A percentile compares a stretch with the other conserved stretches of the same genome.
Evolutionary conservation across 2,329 filamentous ascomycete genomes (phyloP).

Genomic region (Ceratocystis colombiana): DNA sequence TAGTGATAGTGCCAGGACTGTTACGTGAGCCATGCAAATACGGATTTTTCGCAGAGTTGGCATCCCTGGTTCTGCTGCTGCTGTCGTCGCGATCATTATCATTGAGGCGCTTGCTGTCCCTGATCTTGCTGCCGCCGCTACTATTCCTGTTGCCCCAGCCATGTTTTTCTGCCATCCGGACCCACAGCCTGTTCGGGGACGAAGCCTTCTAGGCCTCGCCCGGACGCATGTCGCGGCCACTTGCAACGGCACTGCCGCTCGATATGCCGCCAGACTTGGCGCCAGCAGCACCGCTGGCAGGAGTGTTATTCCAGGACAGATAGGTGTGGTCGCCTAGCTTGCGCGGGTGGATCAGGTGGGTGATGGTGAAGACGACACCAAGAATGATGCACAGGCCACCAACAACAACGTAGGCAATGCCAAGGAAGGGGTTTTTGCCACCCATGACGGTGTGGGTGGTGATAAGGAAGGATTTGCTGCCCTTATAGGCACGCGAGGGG

Average conservation of each 20-base stretch:
- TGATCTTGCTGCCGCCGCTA: not conserved
- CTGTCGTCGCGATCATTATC: too few relatives aligned
- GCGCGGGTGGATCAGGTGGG: conserved; percentile 83
- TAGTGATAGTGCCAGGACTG: not conserved
- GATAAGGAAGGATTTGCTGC: conserved; percentile 81
- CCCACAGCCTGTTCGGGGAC: conserved; percentile 28
- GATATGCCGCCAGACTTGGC: conserved; percentile 27
- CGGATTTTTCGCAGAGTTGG: not conserved
- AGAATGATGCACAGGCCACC: conserved; percentile 86
- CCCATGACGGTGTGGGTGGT: conserved; percentile 88
- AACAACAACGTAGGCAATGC: conserved; percentile 90
- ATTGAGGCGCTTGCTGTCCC: too few relatives aligned
- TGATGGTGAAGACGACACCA: conserved; percentile 76
- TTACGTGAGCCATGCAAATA: not conserved
- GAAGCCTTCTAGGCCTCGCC: conserved; percentile 35
- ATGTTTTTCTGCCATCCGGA: conserved; percentile 26
- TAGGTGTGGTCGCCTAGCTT: conserved; percentile 98
- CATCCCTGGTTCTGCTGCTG: not conserved
- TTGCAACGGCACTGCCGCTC: conserved; percentile 37
- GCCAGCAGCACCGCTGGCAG: conserved; percentile 37
- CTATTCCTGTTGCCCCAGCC: not conserved
- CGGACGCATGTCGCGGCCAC: conserved; percentile 47
- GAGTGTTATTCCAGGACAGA: conserved; percentile 76
- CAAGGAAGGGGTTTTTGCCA: conserved; percentile 88
- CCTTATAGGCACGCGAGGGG: conserved; percentile 64